Evolutionary conservation across 1,139 yeast species (phyloP).

Genomic region (Barnettozyma hawaiiensis): DNA sequence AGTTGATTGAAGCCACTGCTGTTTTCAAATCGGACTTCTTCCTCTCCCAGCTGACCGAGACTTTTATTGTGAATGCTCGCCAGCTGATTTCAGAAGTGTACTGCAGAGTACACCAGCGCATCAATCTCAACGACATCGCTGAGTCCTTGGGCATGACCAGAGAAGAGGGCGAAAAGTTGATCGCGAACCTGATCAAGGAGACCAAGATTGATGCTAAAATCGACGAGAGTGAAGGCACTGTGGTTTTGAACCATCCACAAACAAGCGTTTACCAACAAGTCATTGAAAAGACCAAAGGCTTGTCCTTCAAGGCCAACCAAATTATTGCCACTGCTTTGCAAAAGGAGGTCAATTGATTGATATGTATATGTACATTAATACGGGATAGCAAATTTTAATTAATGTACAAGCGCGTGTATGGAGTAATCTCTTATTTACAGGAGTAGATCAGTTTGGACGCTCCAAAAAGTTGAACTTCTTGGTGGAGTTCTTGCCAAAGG

Average conservation of each 20-base stretch:
- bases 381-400: too few relatives aligned
- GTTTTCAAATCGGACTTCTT: conserved; percentile 51
- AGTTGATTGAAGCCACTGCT: conserved; percentile 40
- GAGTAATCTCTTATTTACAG: conserved; percentile 8
- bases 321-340: conserved; percentile 36
- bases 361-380: conserved; percentile 13
- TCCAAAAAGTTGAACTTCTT: conserved; percentile 15
- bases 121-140: conserved; percentile 39
- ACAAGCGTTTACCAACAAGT: conserved; percentile 49
- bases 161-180: conserved; percentile 47
- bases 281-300: conserved; percentile 54
- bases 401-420: background rate
- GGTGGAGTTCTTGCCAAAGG: conserved; percentile 21
- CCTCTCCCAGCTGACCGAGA: conserved; percentile 37
- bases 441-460: conserved; percentile 5
- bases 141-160: conserved; percentile 37
- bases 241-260: conserved; percentile 41
- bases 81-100: conserved; percentile 47
- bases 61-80: conserved; percentile 42
- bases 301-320: conserved; percentile 52
- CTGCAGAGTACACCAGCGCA: conserved; percentile 47
- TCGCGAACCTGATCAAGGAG: conserved; percentile 43
- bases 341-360: conserved; percentile 21
- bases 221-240: conserved; percentile 43
- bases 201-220: conserved; percentile 46